Evolutionary conservation across 2,329 filamentous ascomycete genomes (phyloP).

Genomic region (Fusarium ambrosium): DNA sequence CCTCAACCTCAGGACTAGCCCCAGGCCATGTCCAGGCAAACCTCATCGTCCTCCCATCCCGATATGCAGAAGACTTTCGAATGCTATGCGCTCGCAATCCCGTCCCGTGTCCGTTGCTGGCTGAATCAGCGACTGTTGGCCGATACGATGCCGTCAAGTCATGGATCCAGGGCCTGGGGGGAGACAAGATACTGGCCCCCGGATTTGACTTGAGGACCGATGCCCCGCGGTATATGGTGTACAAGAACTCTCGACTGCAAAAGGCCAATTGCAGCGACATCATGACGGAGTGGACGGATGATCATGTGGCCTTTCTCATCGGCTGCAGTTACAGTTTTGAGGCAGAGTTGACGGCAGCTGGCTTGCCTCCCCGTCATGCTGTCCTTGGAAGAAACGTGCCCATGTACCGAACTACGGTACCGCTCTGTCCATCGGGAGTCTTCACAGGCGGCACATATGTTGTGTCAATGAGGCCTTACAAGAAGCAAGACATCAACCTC

Average conservation of each 20-base stretch:
- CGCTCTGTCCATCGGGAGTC: conserved; percentile 69
- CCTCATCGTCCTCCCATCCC: conserved; percentile 69
- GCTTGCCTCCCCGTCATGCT: conserved; percentile 66
- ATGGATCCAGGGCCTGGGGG: conserved; percentile 40
- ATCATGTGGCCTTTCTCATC: conserved; percentile 73
- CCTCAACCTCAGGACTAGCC: conserved; percentile 67
- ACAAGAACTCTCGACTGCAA: conserved; percentile 60
- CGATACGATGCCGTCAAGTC: conserved; percentile 56
- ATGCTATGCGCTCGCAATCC: conserved; percentile 72
- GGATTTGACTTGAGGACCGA: conserved; percentile 70
- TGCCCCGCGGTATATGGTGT: conserved; percentile 70
- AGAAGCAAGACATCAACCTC: conserved; percentile 59
- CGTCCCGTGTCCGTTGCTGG: conserved; percentile 72
- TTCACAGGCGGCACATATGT: conserved; percentile 69
- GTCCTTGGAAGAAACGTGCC: conserved; percentile 64
- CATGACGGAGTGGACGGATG: conserved; percentile 64
- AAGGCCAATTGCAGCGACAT: conserved; percentile 59
- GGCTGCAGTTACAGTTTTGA: conserved; percentile 77
- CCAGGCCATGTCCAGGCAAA: conserved; percentile 72
- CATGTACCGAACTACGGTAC: conserved; percentile 72
- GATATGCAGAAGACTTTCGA: conserved; percentile 70
- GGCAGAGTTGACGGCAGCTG: conserved; percentile 63
- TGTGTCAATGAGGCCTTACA: conserved; percentile 75
- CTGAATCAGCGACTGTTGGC: conserved; percentile 62
- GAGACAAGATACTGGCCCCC: conserved; percentile 47